Conservation (phyloP, 2,329 filamentous ascomycete genomes). For the Calycina herbarum region DNA sequence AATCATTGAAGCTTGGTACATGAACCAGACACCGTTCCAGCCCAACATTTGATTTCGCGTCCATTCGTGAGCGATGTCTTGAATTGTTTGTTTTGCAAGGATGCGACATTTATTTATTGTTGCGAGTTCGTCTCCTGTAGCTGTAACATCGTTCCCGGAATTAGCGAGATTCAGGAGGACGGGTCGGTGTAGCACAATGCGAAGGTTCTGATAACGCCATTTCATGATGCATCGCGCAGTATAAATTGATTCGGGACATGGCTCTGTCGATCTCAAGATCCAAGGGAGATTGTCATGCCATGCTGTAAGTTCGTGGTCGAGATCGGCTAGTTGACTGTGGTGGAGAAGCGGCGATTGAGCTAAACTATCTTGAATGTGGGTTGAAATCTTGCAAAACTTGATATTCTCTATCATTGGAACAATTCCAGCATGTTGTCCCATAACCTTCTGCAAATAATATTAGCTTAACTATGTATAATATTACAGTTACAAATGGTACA, state of each 20-base stretch:
- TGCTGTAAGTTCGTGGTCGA: conserved; percentile 67
- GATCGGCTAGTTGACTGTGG: conserved; percentile 62
- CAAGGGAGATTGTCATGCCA: conserved; percentile 74
- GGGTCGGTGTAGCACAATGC: conserved; percentile 73
- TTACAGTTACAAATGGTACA: conserved; percentile 12
- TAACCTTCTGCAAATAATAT: conserved; percentile 40
- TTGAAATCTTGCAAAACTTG: conserved; percentile 77
- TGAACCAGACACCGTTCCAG: conserved; percentile 81
- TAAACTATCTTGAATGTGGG: conserved; percentile 73
- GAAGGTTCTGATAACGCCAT: conserved; percentile 78
- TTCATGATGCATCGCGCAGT: conserved; percentile 75
- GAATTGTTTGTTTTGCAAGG: conserved; percentile 68
- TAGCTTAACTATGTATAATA: conserved; percentile 10
- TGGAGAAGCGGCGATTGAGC: conserved; percentile 67
- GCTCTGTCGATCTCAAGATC: conserved; percentile 62
- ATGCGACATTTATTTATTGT: conserved; percentile 69
- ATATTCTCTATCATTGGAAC: conserved; percentile 75
- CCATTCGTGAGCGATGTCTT: conserved; percentile 70
- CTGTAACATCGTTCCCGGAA: conserved; percentile 26
- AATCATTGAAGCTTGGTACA: conserved; percentile 79
- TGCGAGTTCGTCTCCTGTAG: conserved; percentile 61
- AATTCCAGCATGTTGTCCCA: conserved; percentile 63
- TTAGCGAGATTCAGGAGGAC: conserved; percentile 65
- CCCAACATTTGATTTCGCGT: conserved; percentile 73
- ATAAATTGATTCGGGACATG: conserved; percentile 69